Evolutionary conservation across 352 stramenopile genomes (phyloP), one percentile per base, ranked within the genome.

Genomic region (Pythium grandisporangium): DNA sequence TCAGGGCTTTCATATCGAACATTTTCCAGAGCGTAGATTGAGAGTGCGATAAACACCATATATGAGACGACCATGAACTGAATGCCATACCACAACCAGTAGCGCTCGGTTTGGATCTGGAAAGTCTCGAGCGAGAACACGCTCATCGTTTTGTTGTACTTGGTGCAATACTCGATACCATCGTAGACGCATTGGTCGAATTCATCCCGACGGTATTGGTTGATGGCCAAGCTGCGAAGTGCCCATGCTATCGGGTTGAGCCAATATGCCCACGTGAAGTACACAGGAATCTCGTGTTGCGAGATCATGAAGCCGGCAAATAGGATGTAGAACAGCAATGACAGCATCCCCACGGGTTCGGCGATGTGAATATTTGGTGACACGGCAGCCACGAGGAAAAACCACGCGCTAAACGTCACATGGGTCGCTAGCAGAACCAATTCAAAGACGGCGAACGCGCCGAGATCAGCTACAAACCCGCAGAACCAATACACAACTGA

Each of bases 231-330:
- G 8, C 36, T 48, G 10, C 69, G 66, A 2, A 74, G 37, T 25
- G 42, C 52, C 71, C 71, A 84, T 2, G 55, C 40, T 14, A 84
- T 60, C 3, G 71, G 71, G 42, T 77, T 67, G 14, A 83, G 55
- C 53, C 59, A 80, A 55, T 77, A 82, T 12, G 77, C 32, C 70
- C 68, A 84, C 14, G 66, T 59, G n/a, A 66, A 65, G 37, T 58
- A 68, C 24, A 50, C 49, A 6, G 66, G 71, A 8, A 84, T 80
- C 10, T 58, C 44, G 16, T 53, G 45, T 32, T 73, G 67, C 3
- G 65, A 20, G 44, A 78, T 55, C 5, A 81, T 51, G 30, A 81
- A 83, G 44, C 69, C 69, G 2, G 51, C 60, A 37, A 75, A 79
- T 3, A 83, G 37, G 7, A 74, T 52, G 36, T 61, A 73, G 51